Evolutionary conservation across 192 early-diverging fungal genomes (phyloP), one percentile per base, ranked within the genome.

Genomic region (Podila epigama): DNA sequence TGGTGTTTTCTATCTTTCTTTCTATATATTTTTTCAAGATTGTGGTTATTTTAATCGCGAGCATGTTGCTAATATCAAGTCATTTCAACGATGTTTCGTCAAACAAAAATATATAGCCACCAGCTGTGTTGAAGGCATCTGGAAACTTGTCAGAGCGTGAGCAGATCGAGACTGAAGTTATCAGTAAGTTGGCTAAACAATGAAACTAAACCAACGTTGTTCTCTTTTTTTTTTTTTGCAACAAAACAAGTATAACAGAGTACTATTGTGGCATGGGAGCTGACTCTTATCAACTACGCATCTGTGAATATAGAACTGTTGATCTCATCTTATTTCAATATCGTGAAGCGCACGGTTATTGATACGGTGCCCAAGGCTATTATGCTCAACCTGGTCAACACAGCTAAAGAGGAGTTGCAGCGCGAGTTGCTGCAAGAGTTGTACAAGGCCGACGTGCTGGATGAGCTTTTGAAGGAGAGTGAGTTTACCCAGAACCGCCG

Each of bases 361-460:
- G 98, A 99, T 79, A 91, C 98, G 84, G 93, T 99, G 0, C 98
- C 98, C 53, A 99, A 99, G 80, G 93, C 97, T 5, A 91, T 99
- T 60, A 99, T 99, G 97, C 89, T 98, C 44, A 98, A 97, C 81
- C 84, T 99, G 51, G 98, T 99, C 12, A 87, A 83, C 63, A 81
- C 88, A 65, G 87, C 96, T 36, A 97, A 95, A 83, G 95, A 98
- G 59, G 94, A 95, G 61, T 82, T 99, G 60, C 98, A 99, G 82
- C 89, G 95, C 39, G 96, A 98, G 82, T 83, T 99, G 27, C 84
- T 99, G 18, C 85, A 92, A 56, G 97, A 99, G 84, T 81, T 99
- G 36, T 99, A 99, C 86, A 97, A 99, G 87, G 85, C 90, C 27
- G 97, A 98, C 53, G 93, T 93, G 12, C 84, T 98, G 62, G 92